A percentile compares a stretch with the other conserved stretches of the same genome.
phyloP scores from a whole-genome alignment of 257 asterid genomes.

The Mentha longifolia region DNA sequence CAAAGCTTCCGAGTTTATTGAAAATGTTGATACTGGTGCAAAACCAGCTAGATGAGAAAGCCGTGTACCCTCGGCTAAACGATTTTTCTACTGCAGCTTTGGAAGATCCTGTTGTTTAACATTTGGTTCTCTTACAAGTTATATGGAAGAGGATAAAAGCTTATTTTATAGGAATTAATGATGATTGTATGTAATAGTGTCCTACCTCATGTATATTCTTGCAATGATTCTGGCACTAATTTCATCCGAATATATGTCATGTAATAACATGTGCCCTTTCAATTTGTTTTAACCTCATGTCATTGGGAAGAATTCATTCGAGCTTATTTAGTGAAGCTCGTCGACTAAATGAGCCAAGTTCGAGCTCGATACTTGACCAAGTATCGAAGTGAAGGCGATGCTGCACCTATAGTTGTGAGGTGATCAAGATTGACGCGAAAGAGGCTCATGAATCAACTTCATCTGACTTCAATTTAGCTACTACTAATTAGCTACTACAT shows the following conservation, averaged over 20 bases:
- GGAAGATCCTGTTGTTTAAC: conserved; percentile 69
- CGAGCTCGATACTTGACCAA: too few relatives aligned
- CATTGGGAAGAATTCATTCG: too few relatives aligned
- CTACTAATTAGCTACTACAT: too few relatives aligned
- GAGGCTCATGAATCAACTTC: too few relatives aligned
- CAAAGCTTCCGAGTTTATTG: conserved; percentile 87
- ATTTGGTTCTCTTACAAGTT: not conserved
- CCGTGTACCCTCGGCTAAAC: conserved; percentile 72
- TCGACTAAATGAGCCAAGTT: too few relatives aligned
- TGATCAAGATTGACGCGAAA: not conserved
- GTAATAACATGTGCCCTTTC: too few relatives aligned
- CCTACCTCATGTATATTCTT: not conserved
- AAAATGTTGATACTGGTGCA: conserved; percentile 84
- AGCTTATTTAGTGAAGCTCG: too few relatives aligned
- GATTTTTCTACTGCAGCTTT: conserved; percentile 70
- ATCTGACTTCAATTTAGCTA: too few relatives aligned
- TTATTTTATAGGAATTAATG: conserved; percentile 7
- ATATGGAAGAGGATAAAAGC: conserved; percentile 11
- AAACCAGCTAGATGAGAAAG: conserved; percentile 79
- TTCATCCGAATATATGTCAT: not conserved
- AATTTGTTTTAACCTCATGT: too few relatives aligned
- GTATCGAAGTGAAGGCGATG: too few relatives aligned
- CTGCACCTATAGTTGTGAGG: not conserved
- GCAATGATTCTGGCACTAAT: not conserved
- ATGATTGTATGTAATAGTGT: conserved; percentile 1